Evolutionary conservation across 2,329 filamentous ascomycete species (phyloP), one percentile per base, ranked within the genome.

Genomic region (Penicillium fuscoglaucum): DNA sequence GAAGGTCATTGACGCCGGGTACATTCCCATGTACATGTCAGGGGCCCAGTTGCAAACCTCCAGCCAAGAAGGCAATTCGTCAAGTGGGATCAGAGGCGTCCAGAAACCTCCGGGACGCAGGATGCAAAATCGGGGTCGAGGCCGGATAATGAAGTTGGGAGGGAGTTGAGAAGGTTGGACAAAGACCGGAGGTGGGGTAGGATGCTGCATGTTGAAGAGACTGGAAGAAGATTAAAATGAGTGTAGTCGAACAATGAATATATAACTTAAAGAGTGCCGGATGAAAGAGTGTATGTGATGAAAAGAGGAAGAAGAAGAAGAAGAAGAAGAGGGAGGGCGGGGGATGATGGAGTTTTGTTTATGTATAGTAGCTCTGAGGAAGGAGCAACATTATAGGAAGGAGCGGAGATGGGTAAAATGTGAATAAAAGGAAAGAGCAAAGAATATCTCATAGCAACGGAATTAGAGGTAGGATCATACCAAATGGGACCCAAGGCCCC

Each of bases 21-120:
- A 56, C 66, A 74, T 68, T 3, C 55, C 56, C 24, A 56, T 45
- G 45, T 61, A 60, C 45, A 68, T 55, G n/a, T 62, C 61, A 47
- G 65, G 67, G 17, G 68, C 58, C 57, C 62, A 66, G 50, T 66
- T 58, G 24, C 68, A 66, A n/a, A 77, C 31, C 17, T 69, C 64
- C 9, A 76, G 47, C 70, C 73, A 74, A 1, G 60, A 45, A 3
- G 78, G 78, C 4, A 80, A 64, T 65, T 80, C 78, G 54, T 80
- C 78, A 8, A 77, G 52, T 0, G 78, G 70, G 24, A 80, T 72
- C 28, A 80, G 65, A 8, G 78, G 78, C 12, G 75, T 70, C 15
- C 72, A 57, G 7, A 61, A 58, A 7, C 72, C 68, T 39, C 74
- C 73, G 2, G 71, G 69, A 2, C 78, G 72, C 37, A 72, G 64